These are phyloP conservation scores for Nakazawaea anatomiae DNA, from an alignment of 805 yeast species.

Conservation along the genomic window DNA sequence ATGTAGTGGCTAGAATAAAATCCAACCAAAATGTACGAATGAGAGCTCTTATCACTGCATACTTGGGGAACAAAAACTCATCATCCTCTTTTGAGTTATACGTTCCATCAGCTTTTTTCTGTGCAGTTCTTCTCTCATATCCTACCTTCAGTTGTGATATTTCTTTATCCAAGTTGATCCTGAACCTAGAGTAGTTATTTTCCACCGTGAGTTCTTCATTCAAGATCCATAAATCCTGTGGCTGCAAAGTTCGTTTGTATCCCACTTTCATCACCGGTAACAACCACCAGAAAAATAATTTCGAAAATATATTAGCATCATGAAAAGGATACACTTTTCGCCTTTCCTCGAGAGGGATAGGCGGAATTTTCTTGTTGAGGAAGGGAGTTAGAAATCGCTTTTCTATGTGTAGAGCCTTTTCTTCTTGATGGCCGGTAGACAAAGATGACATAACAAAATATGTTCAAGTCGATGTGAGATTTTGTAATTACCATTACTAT, in stretches of 20 bases:
- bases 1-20: constrained; percentile 32
- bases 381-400: constrained; percentile 27
- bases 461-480: too few species aligned
- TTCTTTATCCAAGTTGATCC: constrained; percentile 24
- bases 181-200: constrained; percentile 28
- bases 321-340: constrained; percentile 38
- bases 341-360: constrained; percentile 45
- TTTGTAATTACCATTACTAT: too few species aligned
- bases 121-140: constrained; percentile 23
- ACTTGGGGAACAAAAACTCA: constrained; percentile 34
- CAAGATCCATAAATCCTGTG: constrained; percentile 53
- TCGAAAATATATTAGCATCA: constrained; percentile 32
- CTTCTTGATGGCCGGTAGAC: not conserved
- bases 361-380: constrained; percentile 37
- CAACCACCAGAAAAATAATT: constrained; percentile 60
- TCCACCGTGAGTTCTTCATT: constrained; percentile 38
- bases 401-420: constrained; percentile 18
- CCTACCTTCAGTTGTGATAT: constrained; percentile 25
- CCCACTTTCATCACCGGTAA: constrained; percentile 58
- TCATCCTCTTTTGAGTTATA: constrained; percentile 17
- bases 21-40: constrained; percentile 43
- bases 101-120: constrained; percentile 24
- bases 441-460: not conserved
- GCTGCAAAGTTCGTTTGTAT: constrained; percentile 62
- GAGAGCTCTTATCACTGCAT: constrained; percentile 38